Evolutionary conservation across 371 early-diverging fungal genomes (phyloP), one percentile per base, ranked within the genome.

Genomic region (Mortierella polycephala): DNA sequence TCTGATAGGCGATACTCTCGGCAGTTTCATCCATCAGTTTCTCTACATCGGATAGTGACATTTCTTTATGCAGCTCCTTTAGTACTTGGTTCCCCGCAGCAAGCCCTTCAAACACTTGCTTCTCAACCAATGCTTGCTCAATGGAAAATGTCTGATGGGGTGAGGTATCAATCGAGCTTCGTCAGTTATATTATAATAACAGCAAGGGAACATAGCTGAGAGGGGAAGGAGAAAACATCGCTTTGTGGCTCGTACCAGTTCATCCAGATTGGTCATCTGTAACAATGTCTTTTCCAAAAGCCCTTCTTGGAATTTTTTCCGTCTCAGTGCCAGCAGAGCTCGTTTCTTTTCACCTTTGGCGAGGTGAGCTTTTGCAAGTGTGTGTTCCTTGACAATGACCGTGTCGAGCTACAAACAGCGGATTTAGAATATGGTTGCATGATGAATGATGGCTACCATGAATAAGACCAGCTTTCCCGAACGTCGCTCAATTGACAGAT

Each of bases 1-100:
- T 93, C 76, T 98, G 99, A 75, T 98, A 98, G 0, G 93, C 96
- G 75, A 98, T 94, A 5, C 95, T 96, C 49, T 98, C 99, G 0
- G 93, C 95, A 0, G 98, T 97, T 64, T 98, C 97, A 57, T 96
- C 96, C 92, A 98, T 95, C 40, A 98, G 82, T 60, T 89, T 88
- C 64, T 98, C 95, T 0, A 98, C 97, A 13, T 90, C 92, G n/a
- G 97, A 96, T n/a, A 98, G 57, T 8, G 92, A 91, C 87, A 93
- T 94, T 69, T 97, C 98, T 63, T 91, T 91, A 80, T 97, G 93
- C 16, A 98, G 89, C 73, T 94, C 90, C 57, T 92, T 91, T 53
- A 98, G 82, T 1, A 96, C 96, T 18, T 85, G 85, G 83, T 93
- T 97, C 54, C 99, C 98, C 39, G 88, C 82, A 68, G 92, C 84